Evolutionary conservation across 2,329 filamentous ascomycete genomes (phyloP).

Genomic region (Sclerotinia subarctica): DNA sequence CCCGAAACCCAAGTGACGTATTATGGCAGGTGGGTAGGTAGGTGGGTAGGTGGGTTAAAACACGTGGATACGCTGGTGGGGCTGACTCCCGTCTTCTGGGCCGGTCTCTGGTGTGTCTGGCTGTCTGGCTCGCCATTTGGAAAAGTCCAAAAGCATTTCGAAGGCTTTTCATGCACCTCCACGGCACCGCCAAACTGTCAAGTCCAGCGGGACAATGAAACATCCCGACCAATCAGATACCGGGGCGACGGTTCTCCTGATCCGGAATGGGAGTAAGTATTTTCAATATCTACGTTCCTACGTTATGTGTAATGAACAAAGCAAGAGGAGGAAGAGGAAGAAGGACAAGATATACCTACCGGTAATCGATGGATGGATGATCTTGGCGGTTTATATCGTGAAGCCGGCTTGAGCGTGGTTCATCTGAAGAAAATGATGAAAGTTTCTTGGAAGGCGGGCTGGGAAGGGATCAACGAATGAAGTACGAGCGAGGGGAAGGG

Average conservation of each 20-base stretch:
- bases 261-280: not conserved
- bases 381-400: not conserved
- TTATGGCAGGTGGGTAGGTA: not conserved
- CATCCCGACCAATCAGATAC: not conserved
- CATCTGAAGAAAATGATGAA: not conserved
- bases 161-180: not conserved
- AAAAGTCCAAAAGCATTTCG: not conserved
- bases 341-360: not conserved
- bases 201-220: not conserved
- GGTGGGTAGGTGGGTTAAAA: not conserved
- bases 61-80: conserved; percentile 4
- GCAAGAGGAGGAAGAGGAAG: too few relatives aligned
- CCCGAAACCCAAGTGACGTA: not conserved
- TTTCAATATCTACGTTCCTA: not conserved
- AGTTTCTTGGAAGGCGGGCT: not conserved
- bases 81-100: conserved; percentile 2
- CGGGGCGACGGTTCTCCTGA: too few relatives aligned
- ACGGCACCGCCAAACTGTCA: not conserved
- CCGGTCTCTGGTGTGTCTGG: not conserved
- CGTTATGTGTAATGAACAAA: too few relatives aligned
- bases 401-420: not conserved
- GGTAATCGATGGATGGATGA: too few relatives aligned
- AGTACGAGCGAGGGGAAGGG: not conserved
- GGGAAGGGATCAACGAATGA: not conserved
- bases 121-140: not conserved